phyloP scores from a whole-genome alignment of 2,329 filamentous ascomycete species.

The Fusarium sacchari region DNA sequence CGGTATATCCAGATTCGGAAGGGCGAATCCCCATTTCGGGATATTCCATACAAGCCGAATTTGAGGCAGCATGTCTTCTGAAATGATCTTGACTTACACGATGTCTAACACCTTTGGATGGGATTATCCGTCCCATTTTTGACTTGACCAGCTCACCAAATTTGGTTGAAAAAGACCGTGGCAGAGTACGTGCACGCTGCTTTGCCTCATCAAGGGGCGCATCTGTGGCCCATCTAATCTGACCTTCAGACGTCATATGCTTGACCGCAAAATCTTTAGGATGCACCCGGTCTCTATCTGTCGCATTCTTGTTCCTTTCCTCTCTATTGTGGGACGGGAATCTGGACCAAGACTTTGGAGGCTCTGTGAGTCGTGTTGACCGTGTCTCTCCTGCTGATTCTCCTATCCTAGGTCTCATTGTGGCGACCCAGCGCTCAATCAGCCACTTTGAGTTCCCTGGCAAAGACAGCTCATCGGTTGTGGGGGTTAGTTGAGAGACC shows the following conservation, averaged over 20 bases:
- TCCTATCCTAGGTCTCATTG: slow-evolving; percentile 19
- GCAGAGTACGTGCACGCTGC: slow-evolving; percentile 2
- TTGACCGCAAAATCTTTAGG: slow-evolving; percentile 46
- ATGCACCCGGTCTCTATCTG: slow-evolving; percentile 39
- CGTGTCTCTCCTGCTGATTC: neutral
- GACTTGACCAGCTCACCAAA: slow-evolving; percentile 45
- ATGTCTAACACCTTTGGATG: slow-evolving; percentile 1
- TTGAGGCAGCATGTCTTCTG: neutral
- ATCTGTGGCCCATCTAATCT: slow-evolving; percentile 44
- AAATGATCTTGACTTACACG: neutral
- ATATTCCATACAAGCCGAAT: slow-evolving; percentile 29
- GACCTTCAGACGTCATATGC: slow-evolving; percentile 27
- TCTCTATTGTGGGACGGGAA: slow-evolving; percentile 47
- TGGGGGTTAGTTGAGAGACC: slow-evolving; percentile 20
- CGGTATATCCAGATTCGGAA: slow-evolving; percentile 34
- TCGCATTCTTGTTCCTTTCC: slow-evolving; percentile 42
- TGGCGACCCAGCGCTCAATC: slow-evolving; percentile 34
- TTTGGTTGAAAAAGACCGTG: slow-evolving; percentile 44
- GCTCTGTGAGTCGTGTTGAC: slow-evolving; percentile 17
- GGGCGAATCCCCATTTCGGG: slow-evolving; percentile 41
- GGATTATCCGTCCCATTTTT: slow-evolving; percentile 22
- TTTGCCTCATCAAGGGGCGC: slow-evolving; percentile 2
- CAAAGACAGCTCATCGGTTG: slow-evolving; percentile 20
- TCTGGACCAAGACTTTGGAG: slow-evolving; percentile 49
- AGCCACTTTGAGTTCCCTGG: slow-evolving; percentile 24